Base-by-base conservation (phyloP, 1,284 basidiomycete species). In the Malassezia dermatis region DNA sequence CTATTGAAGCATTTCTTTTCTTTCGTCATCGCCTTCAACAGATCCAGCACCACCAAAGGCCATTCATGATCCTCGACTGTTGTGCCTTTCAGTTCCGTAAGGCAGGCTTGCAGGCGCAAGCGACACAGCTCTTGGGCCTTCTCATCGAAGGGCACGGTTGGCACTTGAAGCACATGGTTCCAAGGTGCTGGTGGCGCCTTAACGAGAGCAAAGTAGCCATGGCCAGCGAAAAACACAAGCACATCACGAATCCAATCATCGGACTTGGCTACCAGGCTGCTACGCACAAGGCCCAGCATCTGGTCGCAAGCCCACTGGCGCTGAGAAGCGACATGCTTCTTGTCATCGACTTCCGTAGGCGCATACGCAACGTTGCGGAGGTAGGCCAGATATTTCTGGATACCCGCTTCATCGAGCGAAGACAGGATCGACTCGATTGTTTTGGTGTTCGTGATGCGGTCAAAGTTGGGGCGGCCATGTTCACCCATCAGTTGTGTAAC, bases 401-500 rank as follows among this genome's bases (percentile, higher is more conserved):
- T 86, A 8, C 88, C 89, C 1, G 82, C 79, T 1, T 78, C 77
- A 66, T 86, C 83, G 80, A 91, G 83, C 26, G 82, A 83, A 3
- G 83, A 80, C 51, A 96, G 78, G 55, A 95, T 84, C 4, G 81
- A 81, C 75, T 94, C 89, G 39, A 96, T 82, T 0, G 89, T 94
- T 78, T 91, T 94, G 24, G 89, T 93, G 75, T 84, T 86, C 5
- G 91, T 95, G 57, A 94, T 77, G 68, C 82, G 85, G 76, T 96
- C 91, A 65, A 96, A 95, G 75, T 91, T 86, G 50, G 83, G 82
- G 64, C 81, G 85, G 12, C 90, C 90, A 70, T 93, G 81, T 56
- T 84, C 81, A 35, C 90, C 89, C 2, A 89, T 86, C 10, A 95
- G 78, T 73, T 91, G 87, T 17, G 88, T 78, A 63, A 95, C 84